A percentile compares a stretch with the other conserved stretches of the same genome.
Conservation (phyloP, 176 grass and related monocot species). For the Elymus sibiricus region DNA sequence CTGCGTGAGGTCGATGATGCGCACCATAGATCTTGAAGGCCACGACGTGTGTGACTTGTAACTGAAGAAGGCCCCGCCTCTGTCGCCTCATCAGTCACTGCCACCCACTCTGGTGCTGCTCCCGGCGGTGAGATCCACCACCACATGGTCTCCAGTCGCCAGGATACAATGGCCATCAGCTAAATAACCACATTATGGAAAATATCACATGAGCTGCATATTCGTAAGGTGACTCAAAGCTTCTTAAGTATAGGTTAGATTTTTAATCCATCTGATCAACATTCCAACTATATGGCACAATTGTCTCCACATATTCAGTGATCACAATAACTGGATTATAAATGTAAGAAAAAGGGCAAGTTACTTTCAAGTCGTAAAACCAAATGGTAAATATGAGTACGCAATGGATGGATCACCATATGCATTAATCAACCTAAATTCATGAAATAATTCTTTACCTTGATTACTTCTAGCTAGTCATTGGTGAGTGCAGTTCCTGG, state of each 20-base stretch:
- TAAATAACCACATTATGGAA: background rate
- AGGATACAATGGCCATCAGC: background rate
- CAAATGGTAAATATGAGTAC: background rate
- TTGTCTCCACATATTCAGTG: background rate
- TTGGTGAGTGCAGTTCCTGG: background rate
- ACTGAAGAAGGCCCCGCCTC: too few species aligned
- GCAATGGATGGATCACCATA: background rate
- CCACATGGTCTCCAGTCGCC: background rate
- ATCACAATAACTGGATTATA: background rate
- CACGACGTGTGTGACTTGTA: too few species aligned
- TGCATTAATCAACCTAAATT: background rate
- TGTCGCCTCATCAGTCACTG: too few species aligned
- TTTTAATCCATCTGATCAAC: background rate
- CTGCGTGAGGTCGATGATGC: too few species aligned
- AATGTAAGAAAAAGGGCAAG: background rate
- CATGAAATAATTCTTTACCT: conserved; percentile 17
- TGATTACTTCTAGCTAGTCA: conserved; percentile 2
- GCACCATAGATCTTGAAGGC: too few species aligned
- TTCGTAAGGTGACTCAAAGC: background rate
- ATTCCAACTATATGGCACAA: background rate
- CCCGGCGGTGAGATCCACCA: too few species aligned
- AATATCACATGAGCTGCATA: background rate
- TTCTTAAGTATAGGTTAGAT: background rate
- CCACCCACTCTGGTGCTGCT: too few species aligned
- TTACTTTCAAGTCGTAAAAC: background rate